Base-by-base conservation (phyloP, 1,139 yeast genomes). In the Suhomyces ambrosiae region DNA sequence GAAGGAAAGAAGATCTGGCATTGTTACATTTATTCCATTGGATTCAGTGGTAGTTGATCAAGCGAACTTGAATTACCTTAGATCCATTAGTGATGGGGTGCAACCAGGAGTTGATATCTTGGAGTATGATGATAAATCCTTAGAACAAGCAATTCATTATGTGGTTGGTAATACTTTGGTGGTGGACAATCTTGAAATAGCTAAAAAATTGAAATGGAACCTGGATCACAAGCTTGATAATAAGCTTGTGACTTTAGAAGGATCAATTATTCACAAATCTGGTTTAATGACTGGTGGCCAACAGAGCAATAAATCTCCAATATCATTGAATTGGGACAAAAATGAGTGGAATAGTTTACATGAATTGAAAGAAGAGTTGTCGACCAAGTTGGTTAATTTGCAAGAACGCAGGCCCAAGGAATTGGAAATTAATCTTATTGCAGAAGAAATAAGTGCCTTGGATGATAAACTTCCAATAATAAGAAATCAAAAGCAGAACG, bases 261-360 rank as follows among this genome's bases (percentile, higher is more conserved):
- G 98, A 0, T 79, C 95, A 0, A 70, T 89, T 23, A 86, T 92
- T 38, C 92, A 88, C 55, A 80, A 79, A 52, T 82, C 92, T 8
- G 96, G 96, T 7, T 69, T 89, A 32, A 87, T 92, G 95, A 86
- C 97, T 10, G 97, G 97, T 61, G 97, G 97, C 47, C 61, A 62
- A 52, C 53, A 66, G 66, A 29, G 66, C 50, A 49, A 72, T 60
- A 63, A 62, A 28, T 53, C 61, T 3, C 41, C 63, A 63, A 55
- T 61, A 0, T 42, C 52, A 3, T 26, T 59, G 42, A 74, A 78
- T 48, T 88, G 96, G 96, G 89, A 83, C 53, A 87, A 84, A 52
- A 75, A 77, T 37, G 89, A 85, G 48, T 77, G 80, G 51, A 76
- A 76, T 37, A 67, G 72, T 19, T 67, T 89, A 47, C 73, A 67